These are phyloP conservation scores for Malus sieversii DNA, from an alignment of 306 rosid species.

Conservation along the genomic window DNA sequence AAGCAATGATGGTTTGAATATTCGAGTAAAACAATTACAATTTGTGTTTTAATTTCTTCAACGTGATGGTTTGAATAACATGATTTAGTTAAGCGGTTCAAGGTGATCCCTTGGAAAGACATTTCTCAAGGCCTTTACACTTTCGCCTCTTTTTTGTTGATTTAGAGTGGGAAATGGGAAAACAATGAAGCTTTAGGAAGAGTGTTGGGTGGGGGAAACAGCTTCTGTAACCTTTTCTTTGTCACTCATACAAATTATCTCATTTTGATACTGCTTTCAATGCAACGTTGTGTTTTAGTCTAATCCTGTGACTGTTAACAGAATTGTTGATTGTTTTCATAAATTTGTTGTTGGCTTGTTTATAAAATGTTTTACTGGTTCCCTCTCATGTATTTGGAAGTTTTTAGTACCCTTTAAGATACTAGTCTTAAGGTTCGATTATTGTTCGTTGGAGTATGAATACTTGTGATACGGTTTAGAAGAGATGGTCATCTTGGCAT, in stretches of 20 bases:
- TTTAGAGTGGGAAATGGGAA: background rate
- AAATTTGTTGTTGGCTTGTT: background rate
- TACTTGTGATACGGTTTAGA: background rate
- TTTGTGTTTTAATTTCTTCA: background rate
- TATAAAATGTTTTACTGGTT: background rate
- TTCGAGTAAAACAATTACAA: background rate
- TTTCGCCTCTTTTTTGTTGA: background rate
- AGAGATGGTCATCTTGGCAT: background rate
- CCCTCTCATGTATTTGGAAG: background rate
- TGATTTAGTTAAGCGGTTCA: background rate
- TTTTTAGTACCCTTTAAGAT: background rate
- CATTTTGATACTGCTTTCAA: background rate
- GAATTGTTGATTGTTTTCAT: background rate
- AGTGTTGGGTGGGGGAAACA: background rate
- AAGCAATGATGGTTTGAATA: background rate
- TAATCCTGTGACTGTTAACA: background rate
- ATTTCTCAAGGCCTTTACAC: background rate
- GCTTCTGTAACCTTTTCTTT: background rate
- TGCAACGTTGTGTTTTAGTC: background rate
- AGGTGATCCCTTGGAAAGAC: background rate
- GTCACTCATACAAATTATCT: background rate
- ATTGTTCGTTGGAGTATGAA: background rate
- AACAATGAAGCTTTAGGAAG: background rate
- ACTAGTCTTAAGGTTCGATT: too few relatives aligned
- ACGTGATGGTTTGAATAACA: background rate